These are phyloP conservation scores for Nakazawaea ernobii DNA, from an alignment of 805 yeast species.

Conservation along the genomic window DNA sequence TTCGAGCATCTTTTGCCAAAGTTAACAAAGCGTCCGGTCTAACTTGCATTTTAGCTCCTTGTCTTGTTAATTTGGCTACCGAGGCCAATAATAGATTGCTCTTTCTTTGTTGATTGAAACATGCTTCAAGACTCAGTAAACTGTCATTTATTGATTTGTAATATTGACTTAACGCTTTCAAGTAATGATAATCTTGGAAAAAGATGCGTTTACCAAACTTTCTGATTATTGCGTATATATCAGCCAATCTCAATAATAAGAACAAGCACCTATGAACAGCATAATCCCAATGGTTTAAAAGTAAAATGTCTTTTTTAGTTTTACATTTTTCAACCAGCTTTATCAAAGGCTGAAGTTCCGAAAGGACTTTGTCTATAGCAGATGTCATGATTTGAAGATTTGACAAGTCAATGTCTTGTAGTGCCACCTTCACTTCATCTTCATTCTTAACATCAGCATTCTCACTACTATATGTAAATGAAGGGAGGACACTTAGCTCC, in stretches of 20 bases:
- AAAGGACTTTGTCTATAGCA: constrained; percentile 25
- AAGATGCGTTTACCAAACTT: constrained; percentile 42
- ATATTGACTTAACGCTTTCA: constrained; percentile 28
- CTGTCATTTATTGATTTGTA: constrained; percentile 21
- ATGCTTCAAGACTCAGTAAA: constrained; percentile 17
- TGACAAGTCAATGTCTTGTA: constrained; percentile 15
- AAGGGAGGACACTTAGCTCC: constrained; percentile 10
- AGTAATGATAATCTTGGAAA: constrained; percentile 38
- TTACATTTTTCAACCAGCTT: constrained; percentile 19
- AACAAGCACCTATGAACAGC: constrained; percentile 36
- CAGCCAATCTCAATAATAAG: constrained; percentile 41
- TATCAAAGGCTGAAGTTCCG: constrained; percentile 19
- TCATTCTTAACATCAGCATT: constrained; percentile 4
- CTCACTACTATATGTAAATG: not conserved
- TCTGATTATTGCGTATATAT: constrained; percentile 40
- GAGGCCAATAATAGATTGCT: constrained; percentile 44
- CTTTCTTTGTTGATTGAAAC: constrained; percentile 36
- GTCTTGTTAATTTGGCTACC: constrained; percentile 39
- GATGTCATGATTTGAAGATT: constrained; percentile 18
- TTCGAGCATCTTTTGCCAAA: constrained; percentile 35
- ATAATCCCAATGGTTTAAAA: constrained; percentile 21
- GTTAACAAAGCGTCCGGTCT: constrained; percentile 32
- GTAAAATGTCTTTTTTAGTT: constrained; percentile 14
- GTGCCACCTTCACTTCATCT: constrained; percentile 15
- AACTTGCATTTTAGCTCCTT: constrained; percentile 29